phyloP scores from a whole-genome alignment of 495 filamentous ascomycete species.

The Penicillium crystallinum region DNA sequence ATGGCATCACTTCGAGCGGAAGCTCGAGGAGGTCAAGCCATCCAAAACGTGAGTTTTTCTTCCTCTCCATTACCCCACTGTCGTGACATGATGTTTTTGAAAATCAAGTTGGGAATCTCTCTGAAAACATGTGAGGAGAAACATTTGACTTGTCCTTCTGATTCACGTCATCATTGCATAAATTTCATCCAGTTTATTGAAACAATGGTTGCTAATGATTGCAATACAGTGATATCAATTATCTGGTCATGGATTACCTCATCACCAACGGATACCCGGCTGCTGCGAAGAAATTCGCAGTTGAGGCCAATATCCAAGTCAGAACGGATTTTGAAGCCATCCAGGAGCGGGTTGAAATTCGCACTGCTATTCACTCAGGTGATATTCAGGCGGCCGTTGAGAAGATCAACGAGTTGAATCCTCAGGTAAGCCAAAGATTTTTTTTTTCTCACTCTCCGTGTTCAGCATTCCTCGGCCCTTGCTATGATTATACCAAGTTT shows the following conservation, averaged over 20 bases:
- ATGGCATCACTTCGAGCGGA: conserved; percentile 69
- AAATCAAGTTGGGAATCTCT: conserved; percentile 99
- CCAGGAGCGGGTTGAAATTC: conserved; percentile 69
- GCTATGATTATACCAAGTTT: conserved; percentile 93
- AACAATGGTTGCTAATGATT: conserved; percentile 28
- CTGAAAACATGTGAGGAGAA: conserved; percentile 89
- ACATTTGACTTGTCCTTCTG: conserved; percentile 69
- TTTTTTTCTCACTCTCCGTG: conserved; percentile 4
- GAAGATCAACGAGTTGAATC: conserved; percentile 82
- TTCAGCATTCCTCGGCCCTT: conserved; percentile 23
- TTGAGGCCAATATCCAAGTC: conserved; percentile 81
- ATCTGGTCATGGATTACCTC: conserved; percentile 94
- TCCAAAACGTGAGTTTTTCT: conserved; percentile 74
- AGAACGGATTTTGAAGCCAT: conserved; percentile 67
- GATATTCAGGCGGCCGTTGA: conserved; percentile 81
- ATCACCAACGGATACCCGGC: conserved; percentile 93
- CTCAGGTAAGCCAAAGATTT: conserved; percentile 81
- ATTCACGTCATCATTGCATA: conserved; percentile 24
- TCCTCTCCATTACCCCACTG: conserved; percentile 3
- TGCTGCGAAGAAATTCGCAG: conserved; percentile 87
- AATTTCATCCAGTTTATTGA: conserved; percentile 1
- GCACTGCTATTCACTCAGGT: conserved; percentile 73
- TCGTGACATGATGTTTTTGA: conserved; percentile 68
- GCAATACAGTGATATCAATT: conserved; percentile 78
- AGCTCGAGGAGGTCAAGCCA: conserved; percentile 78